Percentiles rank a stretch among this genome's conserved stretches.
Evolutionary conservation across 2,329 filamentous ascomycete genomes (phyloP).

Genomic region (Erysiphe pisi): DNA sequence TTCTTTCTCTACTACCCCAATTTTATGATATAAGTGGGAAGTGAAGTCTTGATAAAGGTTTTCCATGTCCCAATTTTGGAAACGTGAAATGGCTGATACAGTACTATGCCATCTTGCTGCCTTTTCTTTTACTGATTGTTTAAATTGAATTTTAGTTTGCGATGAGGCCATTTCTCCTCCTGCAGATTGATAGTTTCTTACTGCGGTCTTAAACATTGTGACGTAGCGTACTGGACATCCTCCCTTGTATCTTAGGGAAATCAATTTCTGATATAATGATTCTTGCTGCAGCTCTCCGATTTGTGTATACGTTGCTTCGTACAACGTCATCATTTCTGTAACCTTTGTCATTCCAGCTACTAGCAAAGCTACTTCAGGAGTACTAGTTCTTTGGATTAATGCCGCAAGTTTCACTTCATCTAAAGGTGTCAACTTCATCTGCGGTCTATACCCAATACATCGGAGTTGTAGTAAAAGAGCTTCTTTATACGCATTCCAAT

Average conservation of each 20-base stretch:
- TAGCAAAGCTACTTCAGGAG: neutral
- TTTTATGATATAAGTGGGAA: neutral
- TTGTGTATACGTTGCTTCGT: neutral
- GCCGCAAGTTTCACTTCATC: slow-evolving; percentile 1
- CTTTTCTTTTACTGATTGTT: neutral
- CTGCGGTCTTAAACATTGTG: neutral
- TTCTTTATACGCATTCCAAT: neutral
- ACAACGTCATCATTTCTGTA: slow-evolving; percentile 5
- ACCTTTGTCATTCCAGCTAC: neutral
- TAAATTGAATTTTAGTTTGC: neutral
- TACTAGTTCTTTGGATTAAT: neutral
- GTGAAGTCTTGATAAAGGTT: neutral
- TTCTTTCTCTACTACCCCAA: neutral
- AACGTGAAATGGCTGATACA: neutral
- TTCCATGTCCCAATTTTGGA: neutral
- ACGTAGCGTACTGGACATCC: neutral
- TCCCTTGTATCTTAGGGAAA: neutral
- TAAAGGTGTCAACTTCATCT: slow-evolving; percentile 6
- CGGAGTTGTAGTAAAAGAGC: neutral
- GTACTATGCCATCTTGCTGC: neutral
- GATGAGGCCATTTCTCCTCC: neutral
- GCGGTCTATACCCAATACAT: neutral
- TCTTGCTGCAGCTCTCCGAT: neutral
- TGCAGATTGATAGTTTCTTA: neutral
- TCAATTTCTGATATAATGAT: neutral